phyloP scores from a whole-genome alignment of 306 rosid species.

The Vigna unguiculata region DNA sequence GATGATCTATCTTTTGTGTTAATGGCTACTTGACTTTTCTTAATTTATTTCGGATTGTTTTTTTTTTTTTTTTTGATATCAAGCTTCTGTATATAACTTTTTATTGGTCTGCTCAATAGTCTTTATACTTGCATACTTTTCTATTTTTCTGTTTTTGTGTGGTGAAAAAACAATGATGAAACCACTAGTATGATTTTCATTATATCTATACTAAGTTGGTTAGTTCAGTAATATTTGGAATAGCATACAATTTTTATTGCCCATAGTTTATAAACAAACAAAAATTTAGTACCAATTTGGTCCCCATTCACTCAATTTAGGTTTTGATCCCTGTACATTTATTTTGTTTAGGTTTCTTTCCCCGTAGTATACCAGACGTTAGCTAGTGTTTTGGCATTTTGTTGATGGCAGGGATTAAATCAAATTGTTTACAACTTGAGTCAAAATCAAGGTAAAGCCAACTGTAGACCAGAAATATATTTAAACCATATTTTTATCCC shows the following conservation, averaged over 20 bases:
- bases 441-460: background rate
- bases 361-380: background rate
- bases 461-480: background rate
- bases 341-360: background rate
- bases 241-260: slow-evolving; percentile 12
- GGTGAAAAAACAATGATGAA: slow-evolving; percentile 33
- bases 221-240: background rate
- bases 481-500: background rate
- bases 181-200: slow-evolving; percentile 2
- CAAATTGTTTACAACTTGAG: background rate
- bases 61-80: background rate
- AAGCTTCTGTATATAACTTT: slow-evolving; percentile 3
- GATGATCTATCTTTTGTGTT: slow-evolving; percentile 24
- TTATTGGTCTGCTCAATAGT: slow-evolving; percentile 28
- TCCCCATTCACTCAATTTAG: background rate
- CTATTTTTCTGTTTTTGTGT: background rate
- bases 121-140: slow-evolving; percentile 2
- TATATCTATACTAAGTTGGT: background rate
- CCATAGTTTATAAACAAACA: slow-evolving; percentile 3
- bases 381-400: background rate
- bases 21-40: slow-evolving; percentile 8
- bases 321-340: background rate
- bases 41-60: background rate
- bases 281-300: background rate
- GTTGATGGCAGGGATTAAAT: background rate